Evolutionary conservation across 2,329 filamentous ascomycete species (phyloP).

Genomic region (Aspergillus vadensis): DNA sequence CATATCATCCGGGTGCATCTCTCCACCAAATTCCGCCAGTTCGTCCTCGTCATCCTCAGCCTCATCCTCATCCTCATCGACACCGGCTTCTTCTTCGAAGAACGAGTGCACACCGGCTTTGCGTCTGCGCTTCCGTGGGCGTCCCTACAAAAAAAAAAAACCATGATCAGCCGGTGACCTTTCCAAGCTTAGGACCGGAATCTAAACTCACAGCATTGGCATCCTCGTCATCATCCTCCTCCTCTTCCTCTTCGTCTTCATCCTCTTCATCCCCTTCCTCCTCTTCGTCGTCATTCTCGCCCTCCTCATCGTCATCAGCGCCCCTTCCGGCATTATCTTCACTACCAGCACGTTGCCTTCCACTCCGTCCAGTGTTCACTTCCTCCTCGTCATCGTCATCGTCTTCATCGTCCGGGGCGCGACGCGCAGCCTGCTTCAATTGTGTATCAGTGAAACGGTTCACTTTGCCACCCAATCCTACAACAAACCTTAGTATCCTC

Average conservation of each 20-base stretch:
- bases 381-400: constrained; percentile 51
- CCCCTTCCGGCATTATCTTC: constrained; percentile 42
- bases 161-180: constrained; percentile 15
- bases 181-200: constrained; percentile 37
- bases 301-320: constrained; percentile 46
- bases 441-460: constrained; percentile 22
- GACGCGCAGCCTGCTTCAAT: constrained; percentile 29
- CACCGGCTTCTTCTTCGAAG: constrained; percentile 97
- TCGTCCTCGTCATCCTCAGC: constrained; percentile 89
- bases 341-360: constrained; percentile 33
- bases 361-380: constrained; percentile 33
- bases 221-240: constrained; percentile 61
- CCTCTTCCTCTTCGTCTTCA: constrained; percentile 56
- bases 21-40: constrained; percentile 80
- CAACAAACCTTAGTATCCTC: constrained; percentile 54
- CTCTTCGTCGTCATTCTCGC: constrained; percentile 37
- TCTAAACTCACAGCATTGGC: constrained; percentile 61
- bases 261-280: constrained; percentile 49
- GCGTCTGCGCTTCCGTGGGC: constrained; percentile 77
- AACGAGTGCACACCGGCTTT: constrained; percentile 78
- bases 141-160: constrained; percentile 49
- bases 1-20: constrained; percentile 87
- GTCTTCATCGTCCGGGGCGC: constrained; percentile 40
- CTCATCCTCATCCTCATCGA: constrained; percentile 87
- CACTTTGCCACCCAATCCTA: constrained; percentile 17